phyloP scores from a whole-genome alignment of 192 early-diverging fungal species.

The Coemansia javaensis region DNA sequence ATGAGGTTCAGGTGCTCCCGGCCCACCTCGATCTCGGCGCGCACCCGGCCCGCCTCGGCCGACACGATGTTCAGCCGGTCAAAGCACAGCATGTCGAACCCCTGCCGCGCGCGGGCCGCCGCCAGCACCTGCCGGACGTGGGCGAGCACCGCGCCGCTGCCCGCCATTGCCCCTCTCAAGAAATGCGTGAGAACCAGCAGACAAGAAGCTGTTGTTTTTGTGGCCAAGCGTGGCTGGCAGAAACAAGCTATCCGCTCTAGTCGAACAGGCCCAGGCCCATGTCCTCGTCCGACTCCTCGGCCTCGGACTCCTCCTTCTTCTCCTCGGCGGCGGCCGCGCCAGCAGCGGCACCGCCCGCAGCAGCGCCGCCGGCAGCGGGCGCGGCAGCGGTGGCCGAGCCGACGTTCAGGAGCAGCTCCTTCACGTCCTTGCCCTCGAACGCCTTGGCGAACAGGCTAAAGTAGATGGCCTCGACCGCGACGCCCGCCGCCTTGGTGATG shows the following conservation, averaged over 20 bases:
- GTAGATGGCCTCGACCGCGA: conserved; percentile 90
- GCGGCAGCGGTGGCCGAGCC: conserved; percentile 61
- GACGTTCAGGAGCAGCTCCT: conserved; percentile 85
- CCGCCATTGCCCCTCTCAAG: not conserved
- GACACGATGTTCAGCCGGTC: conserved; percentile 2
- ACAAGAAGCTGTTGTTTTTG: not conserved
- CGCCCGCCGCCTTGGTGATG: conserved; percentile 86
- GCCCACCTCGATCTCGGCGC: conserved; percentile 22
- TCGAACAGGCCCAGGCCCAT: conserved; percentile 77
- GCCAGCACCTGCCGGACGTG: conserved; percentile 16
- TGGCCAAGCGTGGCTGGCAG: no score
- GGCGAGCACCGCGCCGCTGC: not conserved
- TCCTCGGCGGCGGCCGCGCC: conserved; percentile 54
- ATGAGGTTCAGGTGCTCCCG: conserved; percentile 28
- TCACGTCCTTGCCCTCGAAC: conserved; percentile 87
- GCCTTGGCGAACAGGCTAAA: conserved; percentile 97
- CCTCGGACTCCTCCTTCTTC: conserved; percentile 60
- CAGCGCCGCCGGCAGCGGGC: conserved; percentile 46
- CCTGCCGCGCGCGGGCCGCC: conserved; percentile 4
- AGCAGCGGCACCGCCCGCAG: conserved; percentile 46
- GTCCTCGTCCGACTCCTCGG: conserved; percentile 79
- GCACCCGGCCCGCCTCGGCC: conserved; percentile 33
- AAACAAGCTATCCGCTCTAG: conserved; percentile 33
- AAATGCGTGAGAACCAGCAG: not conserved
- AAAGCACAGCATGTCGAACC: conserved; percentile 36